Conservation (phyloP, 2,329 filamentous ascomycete species). For the Calonectria hongkongensis region DNA sequence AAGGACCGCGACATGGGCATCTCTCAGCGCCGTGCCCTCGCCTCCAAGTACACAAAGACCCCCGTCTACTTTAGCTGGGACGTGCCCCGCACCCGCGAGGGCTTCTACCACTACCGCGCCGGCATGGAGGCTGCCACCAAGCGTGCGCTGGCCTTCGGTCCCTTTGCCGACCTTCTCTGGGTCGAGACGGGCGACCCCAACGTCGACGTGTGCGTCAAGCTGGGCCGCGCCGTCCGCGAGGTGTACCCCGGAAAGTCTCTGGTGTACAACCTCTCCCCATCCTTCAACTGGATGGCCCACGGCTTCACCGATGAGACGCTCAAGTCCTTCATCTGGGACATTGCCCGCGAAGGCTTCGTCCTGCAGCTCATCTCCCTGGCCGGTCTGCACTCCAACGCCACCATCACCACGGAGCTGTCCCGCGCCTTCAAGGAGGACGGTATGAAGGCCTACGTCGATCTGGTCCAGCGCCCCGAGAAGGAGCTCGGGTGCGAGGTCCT, state of each 20-base stretch:
- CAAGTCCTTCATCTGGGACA: constrained; percentile 96
- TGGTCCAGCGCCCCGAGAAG: constrained; percentile 93
- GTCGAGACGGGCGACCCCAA: constrained; percentile 95
- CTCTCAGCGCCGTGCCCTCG: constrained; percentile 83
- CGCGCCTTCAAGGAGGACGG: constrained; percentile 90
- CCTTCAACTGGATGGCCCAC: constrained; percentile 99
- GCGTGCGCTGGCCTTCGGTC: constrained; percentile 91
- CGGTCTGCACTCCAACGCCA: constrained; percentile 79
- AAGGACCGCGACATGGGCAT: constrained; percentile 85
- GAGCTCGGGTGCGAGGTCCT: constrained; percentile 93
- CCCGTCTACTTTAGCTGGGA: constrained; percentile 93
- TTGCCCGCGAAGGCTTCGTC: constrained; percentile 89
- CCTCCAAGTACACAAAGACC: constrained; percentile 78
- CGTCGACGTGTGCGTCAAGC: constrained; percentile 83
- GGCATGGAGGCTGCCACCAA: constrained; percentile 93
- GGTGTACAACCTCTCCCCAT: constrained; percentile 96
- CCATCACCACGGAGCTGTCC: constrained; percentile 83
- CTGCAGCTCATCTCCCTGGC: constrained; percentile 81
- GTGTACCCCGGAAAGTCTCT: constrained; percentile 87
- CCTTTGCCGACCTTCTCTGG: constrained; percentile 96
- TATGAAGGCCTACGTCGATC: constrained; percentile 97
- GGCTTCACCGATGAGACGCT: constrained; percentile 90
- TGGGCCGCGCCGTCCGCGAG: constrained; percentile 84
- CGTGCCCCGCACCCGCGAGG: constrained; percentile 92
- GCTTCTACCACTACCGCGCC: constrained; percentile 92